phyloP scores from a whole-genome alignment of 495 filamentous ascomycete genomes.

The Xylaria scruposa region DNA sequence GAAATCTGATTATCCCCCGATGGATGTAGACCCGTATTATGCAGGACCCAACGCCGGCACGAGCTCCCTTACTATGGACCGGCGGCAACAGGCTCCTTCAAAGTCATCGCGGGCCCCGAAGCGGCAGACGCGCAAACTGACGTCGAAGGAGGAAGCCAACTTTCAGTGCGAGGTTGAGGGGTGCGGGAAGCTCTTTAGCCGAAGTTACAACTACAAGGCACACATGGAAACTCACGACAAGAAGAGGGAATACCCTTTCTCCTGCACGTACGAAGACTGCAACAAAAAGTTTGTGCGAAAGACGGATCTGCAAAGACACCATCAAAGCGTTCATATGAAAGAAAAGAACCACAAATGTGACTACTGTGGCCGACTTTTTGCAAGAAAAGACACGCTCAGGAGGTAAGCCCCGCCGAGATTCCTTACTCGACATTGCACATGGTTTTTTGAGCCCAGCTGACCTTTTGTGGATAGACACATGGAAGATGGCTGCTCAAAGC shows the following conservation, averaged over 20 bases:
- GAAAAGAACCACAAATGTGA: constrained; percentile 73
- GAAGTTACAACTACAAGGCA: constrained; percentile 89
- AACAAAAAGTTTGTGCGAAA: constrained; percentile 79
- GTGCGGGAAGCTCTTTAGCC: constrained; percentile 82
- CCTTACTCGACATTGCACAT: background rate
- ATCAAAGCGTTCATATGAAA: constrained; percentile 83
- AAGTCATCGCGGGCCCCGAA: constrained; percentile 49
- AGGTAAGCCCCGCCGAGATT: constrained; percentile 57
- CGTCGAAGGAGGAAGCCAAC: constrained; percentile 76
- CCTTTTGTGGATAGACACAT: constrained; percentile 63
- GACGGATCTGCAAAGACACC: constrained; percentile 83
- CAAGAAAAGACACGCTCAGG: constrained; percentile 81
- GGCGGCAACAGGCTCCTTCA: constrained; percentile 42
- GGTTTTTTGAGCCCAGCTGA: constrained; percentile 28
- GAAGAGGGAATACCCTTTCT: constrained; percentile 69
- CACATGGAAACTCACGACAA: constrained; percentile 93
- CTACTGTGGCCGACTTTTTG: constrained; percentile 76
- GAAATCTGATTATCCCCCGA: constrained; percentile 53
- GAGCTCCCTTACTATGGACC: constrained; percentile 40
- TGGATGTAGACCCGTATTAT: constrained; percentile 52
- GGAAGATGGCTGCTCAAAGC: constrained; percentile 79
- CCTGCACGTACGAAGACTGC: constrained; percentile 69
- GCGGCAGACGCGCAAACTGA: constrained; percentile 62
- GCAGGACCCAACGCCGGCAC: constrained; percentile 26
- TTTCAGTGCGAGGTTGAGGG: constrained; percentile 71